phyloP scores from a whole-genome alignment of 495 filamentous ascomycete species.

The Aspergillus carlsbadensis region DNA sequence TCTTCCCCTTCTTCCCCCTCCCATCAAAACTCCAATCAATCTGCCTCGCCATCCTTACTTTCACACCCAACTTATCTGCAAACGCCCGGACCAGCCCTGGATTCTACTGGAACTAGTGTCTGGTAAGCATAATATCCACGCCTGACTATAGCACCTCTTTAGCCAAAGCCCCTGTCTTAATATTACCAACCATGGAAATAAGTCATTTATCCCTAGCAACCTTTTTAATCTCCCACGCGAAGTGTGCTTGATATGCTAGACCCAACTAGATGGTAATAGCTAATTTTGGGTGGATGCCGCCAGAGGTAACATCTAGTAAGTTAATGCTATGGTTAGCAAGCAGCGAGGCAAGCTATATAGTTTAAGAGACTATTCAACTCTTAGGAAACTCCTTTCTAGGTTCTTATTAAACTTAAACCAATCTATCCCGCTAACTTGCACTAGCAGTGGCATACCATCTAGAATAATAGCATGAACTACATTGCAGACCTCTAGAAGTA shows the following conservation, averaged over 20 bases:
- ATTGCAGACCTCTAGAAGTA: slow-evolving; percentile 50
- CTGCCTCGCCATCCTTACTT: slow-evolving; percentile 59
- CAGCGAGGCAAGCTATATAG: slow-evolving; percentile 22
- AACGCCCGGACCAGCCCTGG: slow-evolving; percentile 61
- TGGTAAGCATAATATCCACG: slow-evolving; percentile 48
- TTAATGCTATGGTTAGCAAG: slow-evolving; percentile 49
- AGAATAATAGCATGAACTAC: slow-evolving; percentile 48
- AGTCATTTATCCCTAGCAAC: slow-evolving; percentile 43
- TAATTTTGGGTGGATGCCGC: slow-evolving; percentile 51
- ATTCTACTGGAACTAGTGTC: slow-evolving; percentile 59
- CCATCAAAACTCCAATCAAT: slow-evolving; percentile 51
- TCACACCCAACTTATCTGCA: slow-evolving; percentile 60
- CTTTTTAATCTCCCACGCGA: slow-evolving; percentile 46
- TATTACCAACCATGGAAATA: slow-evolving; percentile 51
- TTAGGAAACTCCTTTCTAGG: slow-evolving; percentile 36
- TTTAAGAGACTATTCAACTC: slow-evolving; percentile 52
- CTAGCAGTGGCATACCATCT: slow-evolving; percentile 57
- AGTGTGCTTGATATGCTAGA: slow-evolving; percentile 44
- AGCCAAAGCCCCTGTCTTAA: slow-evolving; percentile 45
- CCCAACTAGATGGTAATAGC: slow-evolving; percentile 51
- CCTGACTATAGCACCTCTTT: slow-evolving; percentile 46
- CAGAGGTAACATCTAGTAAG: slow-evolving; percentile 56
- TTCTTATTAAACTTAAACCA: slow-evolving; percentile 47
- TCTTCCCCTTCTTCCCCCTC: slow-evolving; percentile 8
- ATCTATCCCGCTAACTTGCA: slow-evolving; percentile 53